Percentiles rank a stretch among this genome's conserved stretches.
Conservation (phyloP, 306 rosid genomes). For the Quercus aquifolioides region DNA sequence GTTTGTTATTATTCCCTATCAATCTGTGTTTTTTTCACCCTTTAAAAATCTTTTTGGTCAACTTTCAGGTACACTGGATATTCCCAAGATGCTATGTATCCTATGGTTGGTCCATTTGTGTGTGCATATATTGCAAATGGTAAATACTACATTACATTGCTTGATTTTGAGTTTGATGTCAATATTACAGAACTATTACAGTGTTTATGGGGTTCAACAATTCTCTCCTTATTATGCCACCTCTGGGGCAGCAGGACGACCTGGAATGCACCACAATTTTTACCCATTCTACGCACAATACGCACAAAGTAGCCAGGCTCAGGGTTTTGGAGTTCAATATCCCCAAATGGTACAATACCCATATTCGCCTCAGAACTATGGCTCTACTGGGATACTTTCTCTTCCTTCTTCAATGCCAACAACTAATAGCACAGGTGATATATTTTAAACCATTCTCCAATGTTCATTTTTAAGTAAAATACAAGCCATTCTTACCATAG, state of each 20-base stretch:
- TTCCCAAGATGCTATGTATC: conserved; percentile 66
- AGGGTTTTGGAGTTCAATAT: conserved; percentile 64
- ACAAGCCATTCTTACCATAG: neutral
- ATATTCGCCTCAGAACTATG: conserved; percentile 60
- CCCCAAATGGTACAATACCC: conserved; percentile 73
- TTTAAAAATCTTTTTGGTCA: conserved; percentile 4
- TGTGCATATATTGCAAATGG: neutral
- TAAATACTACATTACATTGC: neutral
- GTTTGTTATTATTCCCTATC: neutral
- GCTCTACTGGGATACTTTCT: conserved; percentile 54
- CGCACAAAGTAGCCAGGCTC: conserved; percentile 54
- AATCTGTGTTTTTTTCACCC: neutral
- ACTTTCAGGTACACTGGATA: conserved; percentile 73
- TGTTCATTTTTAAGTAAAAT: neutral
- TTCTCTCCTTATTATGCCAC: conserved; percentile 62
- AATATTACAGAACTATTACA: conserved; percentile 57
- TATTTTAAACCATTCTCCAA: neutral
- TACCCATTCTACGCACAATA: conserved; percentile 79
- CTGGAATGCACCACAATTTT: conserved; percentile 52
- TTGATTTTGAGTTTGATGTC: neutral
- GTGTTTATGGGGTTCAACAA: conserved; percentile 85
- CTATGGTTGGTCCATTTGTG: conserved; percentile 44
- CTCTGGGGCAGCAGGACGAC: conserved; percentile 50
- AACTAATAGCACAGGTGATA: conserved; percentile 49
- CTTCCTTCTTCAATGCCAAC: conserved; percentile 58